Base-by-base conservation (phyloP, 306 rosid genomes). In the Heteromeles arbutifolia region DNA sequence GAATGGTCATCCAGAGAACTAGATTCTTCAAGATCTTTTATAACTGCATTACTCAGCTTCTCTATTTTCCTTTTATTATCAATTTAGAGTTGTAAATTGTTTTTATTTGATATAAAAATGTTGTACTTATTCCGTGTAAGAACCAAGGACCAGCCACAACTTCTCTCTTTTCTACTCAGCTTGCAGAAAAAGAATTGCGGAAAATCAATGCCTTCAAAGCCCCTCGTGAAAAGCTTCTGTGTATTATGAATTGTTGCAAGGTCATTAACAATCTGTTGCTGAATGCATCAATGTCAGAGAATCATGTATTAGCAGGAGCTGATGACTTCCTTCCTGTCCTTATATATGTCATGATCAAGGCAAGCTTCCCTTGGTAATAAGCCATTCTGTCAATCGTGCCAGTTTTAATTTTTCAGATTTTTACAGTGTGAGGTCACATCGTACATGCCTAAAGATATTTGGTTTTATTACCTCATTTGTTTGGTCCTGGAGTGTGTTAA, bases 301-400 rank as follows among this genome's bases (percentile, higher is more conserved):
- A 81, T 67, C 91, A 81, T 78, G 88, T 80, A 32, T 87, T 90
- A 19, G 90, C 88, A 21, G 97, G 97, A 31, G 92, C 92, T 21
- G 97, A 91, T 77, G 97, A 84, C 80, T 89, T 91, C 75, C 94
- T 91, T 63, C 92, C 94, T 54, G 89, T 91, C 56, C 93, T 91
- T 74, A 91, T 89, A 74, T 91, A 86, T 74, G 88, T 91, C 54
- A 84, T 69, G 32, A 91, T 91, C 92, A 91, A 91, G 97, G 92
- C 97, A 86, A 91, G 96, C 90, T 73, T 73, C 74, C 73, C 88
- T 88, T 85, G 90, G 92, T 89, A 87, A 91, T 82, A 79, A 62
- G 79, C 79, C 90, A 84, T 76, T 78, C 68, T 78, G 52, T 83
- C 78, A 56, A 63, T 78, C 65, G 41, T 78, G 54, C 29, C 67